Evolutionary conservation across 225 moss, liverwort and hornwort species (phyloP), one percentile per base, ranked within the genome.

Genomic region (Anthoceros angustus): DNA sequence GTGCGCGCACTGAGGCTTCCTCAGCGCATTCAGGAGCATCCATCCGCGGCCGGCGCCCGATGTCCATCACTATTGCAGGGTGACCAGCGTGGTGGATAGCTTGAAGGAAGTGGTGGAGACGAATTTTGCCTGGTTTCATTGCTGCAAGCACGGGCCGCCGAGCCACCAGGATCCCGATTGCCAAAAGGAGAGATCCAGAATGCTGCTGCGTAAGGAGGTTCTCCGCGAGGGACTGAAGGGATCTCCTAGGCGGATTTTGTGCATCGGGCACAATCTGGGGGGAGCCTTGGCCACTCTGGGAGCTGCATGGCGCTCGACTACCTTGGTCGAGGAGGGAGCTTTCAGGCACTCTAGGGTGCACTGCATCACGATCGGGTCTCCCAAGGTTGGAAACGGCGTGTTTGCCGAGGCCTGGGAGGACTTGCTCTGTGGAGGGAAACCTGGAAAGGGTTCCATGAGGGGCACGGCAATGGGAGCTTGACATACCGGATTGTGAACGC

Each of bases 361-460:
- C n/a, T 55, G 55, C 55, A 55, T 55, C 14, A 55, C 55, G n/a
- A 55, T 55, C 55, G 55, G 55, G 55, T 55, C 55, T 15, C 55
- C 55, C 55, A 55, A 12, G 23, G 55, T 55, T 23, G 55, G 55
- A 23, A 55, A 55, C n/a, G 8, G 12, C 16, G 12, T 15, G 55
- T 55, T 55, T 23, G 55, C 55, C 0, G 55, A 55, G 10, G 55
- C 55, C 18, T 55, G 55, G 55, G 55, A 55, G 7, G 10, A 55
- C 7, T 23, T 55, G 55, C 55, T 55, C 16, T 1, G 6, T 5
- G 55, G 23, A 15, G 55, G 55, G 8, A 9, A 9, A 32, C 32
- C 32, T 1, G 32, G 32, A 32, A 32, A 32, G 32, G 32, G 32
- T 32, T 32, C 32, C 32, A 32, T 32, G 32, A 32, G 1, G 12